Conservation (phyloP, 2,329 filamentous ascomycete genomes). For the Penicillium sp. region DNA sequence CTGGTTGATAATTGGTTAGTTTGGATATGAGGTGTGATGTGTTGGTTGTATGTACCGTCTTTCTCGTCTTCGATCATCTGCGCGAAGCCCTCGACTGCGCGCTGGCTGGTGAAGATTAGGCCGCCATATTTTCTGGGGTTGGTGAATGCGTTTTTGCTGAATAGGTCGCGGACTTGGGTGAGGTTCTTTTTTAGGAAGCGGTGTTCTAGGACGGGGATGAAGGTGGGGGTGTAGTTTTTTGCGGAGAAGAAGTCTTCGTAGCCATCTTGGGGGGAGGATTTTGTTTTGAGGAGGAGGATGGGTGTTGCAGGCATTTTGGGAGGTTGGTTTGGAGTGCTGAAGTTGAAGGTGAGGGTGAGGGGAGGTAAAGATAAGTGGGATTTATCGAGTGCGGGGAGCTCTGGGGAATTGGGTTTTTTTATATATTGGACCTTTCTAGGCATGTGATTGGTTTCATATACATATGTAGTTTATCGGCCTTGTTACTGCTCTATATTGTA, state of each 20-base stretch:
- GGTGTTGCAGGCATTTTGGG: slow-evolving; percentile 21
- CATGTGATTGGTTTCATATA: background rate
- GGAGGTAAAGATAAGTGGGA: background rate
- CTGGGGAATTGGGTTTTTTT: background rate
- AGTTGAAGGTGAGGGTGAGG: background rate
- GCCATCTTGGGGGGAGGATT: slow-evolving; percentile 44
- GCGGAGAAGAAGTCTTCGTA: slow-evolving; percentile 47
- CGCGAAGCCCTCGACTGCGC: slow-evolving; percentile 48
- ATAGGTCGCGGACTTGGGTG: slow-evolving; percentile 33
- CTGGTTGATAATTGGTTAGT: background rate
- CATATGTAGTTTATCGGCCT: background rate
- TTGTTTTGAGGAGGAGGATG: slow-evolving; percentile 49
- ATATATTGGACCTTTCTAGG: background rate
- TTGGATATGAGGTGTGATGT: background rate
- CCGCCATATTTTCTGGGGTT: slow-evolving; percentile 41
- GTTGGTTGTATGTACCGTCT: slow-evolving; percentile 27
- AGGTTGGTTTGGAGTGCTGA: background rate
- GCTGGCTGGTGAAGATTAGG: slow-evolving; percentile 51
- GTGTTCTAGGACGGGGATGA: slow-evolving; percentile 50
- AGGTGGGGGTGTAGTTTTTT: slow-evolving; percentile 35
- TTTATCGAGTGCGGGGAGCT: slow-evolving; percentile 4
- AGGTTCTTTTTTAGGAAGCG: slow-evolving; percentile 40
- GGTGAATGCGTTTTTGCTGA: slow-evolving; percentile 33
- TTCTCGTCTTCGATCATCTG: slow-evolving; percentile 32
- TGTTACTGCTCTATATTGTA: background rate